Evolutionary conservation across 1,139 yeast genomes (phyloP).

Genomic region (Yamadazyma dendronema): DNA sequence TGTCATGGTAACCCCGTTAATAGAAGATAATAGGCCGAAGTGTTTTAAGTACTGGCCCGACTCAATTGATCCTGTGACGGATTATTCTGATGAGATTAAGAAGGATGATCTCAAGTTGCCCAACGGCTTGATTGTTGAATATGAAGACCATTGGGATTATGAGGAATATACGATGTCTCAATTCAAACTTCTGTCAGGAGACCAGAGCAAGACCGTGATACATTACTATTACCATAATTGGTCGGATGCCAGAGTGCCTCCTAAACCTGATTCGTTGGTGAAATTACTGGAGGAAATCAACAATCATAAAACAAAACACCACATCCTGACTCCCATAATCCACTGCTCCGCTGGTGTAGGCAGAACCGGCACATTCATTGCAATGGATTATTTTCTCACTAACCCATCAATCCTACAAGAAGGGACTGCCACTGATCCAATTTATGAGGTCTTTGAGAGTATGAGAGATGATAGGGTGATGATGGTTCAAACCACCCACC

Average conservation of each 20-base stretch:
- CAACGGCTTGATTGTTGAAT: conserved; percentile 21
- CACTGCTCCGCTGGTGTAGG: conserved; percentile 91
- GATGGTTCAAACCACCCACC: conserved; percentile 67
- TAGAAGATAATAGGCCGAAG: conserved; percentile 58
- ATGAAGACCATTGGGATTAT: conserved; percentile 18
- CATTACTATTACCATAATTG: conserved; percentile 57
- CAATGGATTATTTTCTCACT: conserved; percentile 56
- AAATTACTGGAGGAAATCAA: conserved; percentile 26
- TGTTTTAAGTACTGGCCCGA: conserved; percentile 79
- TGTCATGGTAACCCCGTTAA: conserved; percentile 84
- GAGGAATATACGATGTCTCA: conserved; percentile 26
- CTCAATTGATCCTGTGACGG: conserved; percentile 15
- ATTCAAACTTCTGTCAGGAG: conserved; percentile 22
- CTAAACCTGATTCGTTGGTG: conserved; percentile 38
- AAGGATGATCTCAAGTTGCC: conserved; percentile 25
- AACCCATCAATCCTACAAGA: conserved; percentile 17
- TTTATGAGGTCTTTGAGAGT: conserved; percentile 34
- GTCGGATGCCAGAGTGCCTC: conserved; percentile 56
- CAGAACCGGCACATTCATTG: conserved; percentile 75
- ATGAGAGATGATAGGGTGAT: conserved; percentile 57
- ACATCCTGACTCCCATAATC: conserved; percentile 40
- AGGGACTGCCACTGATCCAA: conserved; percentile 22
- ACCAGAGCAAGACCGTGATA: conserved; percentile 37
- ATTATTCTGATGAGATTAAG: conserved; percentile 18
- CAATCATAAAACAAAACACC: conserved; percentile 8